Percentiles rank a stretch among this genome's conserved stretches.
These are phyloP conservation scores for Ophiostoma sp. DNA, from an alignment of 2,329 filamentous ascomycete species.

Conservation along the genomic window DNA sequence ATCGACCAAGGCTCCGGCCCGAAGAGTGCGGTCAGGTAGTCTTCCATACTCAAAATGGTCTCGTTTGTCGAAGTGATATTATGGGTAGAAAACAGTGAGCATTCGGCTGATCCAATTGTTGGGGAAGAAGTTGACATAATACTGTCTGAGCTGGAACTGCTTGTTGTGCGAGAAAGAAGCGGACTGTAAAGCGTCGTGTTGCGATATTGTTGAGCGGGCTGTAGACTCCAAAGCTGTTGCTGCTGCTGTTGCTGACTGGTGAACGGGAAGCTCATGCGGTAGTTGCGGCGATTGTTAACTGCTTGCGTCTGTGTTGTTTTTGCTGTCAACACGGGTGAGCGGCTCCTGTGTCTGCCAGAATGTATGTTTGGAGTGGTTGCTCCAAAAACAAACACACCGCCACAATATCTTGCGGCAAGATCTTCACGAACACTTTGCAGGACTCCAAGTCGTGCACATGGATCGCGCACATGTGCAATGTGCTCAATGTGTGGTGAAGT, in stretches of 20 bases:
- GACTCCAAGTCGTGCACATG: conserved; percentile 38
- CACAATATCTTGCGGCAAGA: conserved; percentile 37
- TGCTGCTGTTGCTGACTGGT: conserved; percentile 12
- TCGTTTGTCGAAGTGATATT: conserved; percentile 4
- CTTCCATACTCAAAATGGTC: conserved; percentile 30
- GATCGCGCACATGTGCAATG: conserved; percentile 36
- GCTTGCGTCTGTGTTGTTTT: not conserved
- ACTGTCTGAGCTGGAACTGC: conserved; percentile 5
- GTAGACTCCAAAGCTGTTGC: not conserved
- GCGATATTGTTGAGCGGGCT: not conserved
- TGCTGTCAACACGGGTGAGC: not conserved
- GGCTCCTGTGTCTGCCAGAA: not conserved
- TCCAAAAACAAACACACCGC: conserved; percentile 38
- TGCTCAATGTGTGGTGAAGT: conserved; percentile 35
- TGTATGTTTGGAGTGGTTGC: not conserved
- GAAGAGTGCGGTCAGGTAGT: conserved; percentile 38
- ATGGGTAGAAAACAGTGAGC: not conserved
- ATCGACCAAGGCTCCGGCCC: conserved; percentile 30
- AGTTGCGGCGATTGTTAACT: not conserved
- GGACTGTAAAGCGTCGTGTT: conserved; percentile 14
- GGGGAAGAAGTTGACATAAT: not conserved
- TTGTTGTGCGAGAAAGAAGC: conserved; percentile 18
- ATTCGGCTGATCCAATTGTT: not conserved
- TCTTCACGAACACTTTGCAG: conserved; percentile 36
- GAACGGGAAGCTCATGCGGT: conserved; percentile 21